Base-by-base conservation (phyloP, 2,329 filamentous ascomycete genomes). In the Botrytis fragariae region DNA sequence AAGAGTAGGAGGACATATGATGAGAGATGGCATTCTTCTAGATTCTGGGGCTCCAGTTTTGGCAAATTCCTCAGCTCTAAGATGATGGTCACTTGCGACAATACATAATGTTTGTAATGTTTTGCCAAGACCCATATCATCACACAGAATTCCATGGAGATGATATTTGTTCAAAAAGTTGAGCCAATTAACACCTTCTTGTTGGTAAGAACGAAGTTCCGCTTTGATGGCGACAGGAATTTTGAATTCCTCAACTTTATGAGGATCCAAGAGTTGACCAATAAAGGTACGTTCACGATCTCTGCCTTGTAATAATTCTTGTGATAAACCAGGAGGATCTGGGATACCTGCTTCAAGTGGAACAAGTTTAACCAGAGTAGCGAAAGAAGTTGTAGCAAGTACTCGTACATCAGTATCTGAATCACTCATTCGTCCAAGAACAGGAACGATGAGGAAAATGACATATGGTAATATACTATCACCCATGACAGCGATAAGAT, bases 51-150 rank as follows among this genome's bases (percentile, higher is more conserved):
- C 90, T 64, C 91, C 88, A 0, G 95, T 97, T 83, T 92, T 94
- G 42, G 90, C 90, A 81, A 92, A 98, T 80, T 98, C 94, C 80
- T 98, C 93, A 0, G 93, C 94, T 74, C 96, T 91, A 80, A 97
- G 87, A 81, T 99, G 95, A 81, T 99, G 96, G 81, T 99, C 96
- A 83, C 95, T 98, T 16, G 96, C 95, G 61, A 99, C 95, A 79
- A 99, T 99, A 82, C 96, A 99, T 35, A 99, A 89, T 0, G 97
- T 99, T 82, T 99, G 96, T 18, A 99, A 85, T 1, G 96, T 99
- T 85, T 99, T 99, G 68, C 96, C 96, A 42, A 99, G 92, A 80
- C 96, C 96, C 96, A 99, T 99, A 82, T 99, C 96, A 80, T 99
- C 96, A 81, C 96, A 99, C 74, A 99, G 93, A 82, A 99, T 98